phyloP scores from a whole-genome alignment of 139 green algal genomes.

The Haematococcus sp. region DNA sequence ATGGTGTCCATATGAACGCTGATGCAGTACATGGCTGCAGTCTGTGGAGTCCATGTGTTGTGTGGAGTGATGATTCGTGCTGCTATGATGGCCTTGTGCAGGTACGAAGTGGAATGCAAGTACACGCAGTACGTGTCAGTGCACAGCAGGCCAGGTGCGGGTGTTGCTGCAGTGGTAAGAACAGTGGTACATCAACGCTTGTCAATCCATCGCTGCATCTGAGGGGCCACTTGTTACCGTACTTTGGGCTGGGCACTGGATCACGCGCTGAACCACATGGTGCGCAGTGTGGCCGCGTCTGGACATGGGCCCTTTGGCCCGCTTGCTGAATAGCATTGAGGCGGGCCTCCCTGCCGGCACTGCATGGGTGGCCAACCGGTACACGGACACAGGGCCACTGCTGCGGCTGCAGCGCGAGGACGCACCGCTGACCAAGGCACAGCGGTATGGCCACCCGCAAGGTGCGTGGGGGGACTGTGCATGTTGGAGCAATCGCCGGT shows the following conservation, averaged over 20 bases:
- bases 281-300: constrained; percentile 50
- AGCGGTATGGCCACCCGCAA: constrained; percentile 53
- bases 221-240: no score
- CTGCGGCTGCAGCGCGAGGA: background rate
- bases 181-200: no score
- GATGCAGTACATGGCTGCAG: background rate
- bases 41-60: background rate
- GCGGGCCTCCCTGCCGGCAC: background rate
- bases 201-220: no score
- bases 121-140: constrained; percentile 50
- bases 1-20: background rate
- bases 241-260: no score
- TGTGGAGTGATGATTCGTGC: no score
- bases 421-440: constrained; percentile 28
- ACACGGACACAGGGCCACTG: constrained; percentile 17
- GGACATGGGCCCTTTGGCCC: constrained; percentile 54
- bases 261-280: no score
- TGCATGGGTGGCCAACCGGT: constrained; percentile 13
- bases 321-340: constrained; percentile 60
- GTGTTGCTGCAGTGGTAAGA: no score
- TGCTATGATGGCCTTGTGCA: background rate
- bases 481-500: no score
- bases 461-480: no score
- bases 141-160: no score
- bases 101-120: constrained; percentile 67